Base-by-base conservation (phyloP, 2,329 filamentous ascomycete species). In the Talaromyces sp. region DNA sequence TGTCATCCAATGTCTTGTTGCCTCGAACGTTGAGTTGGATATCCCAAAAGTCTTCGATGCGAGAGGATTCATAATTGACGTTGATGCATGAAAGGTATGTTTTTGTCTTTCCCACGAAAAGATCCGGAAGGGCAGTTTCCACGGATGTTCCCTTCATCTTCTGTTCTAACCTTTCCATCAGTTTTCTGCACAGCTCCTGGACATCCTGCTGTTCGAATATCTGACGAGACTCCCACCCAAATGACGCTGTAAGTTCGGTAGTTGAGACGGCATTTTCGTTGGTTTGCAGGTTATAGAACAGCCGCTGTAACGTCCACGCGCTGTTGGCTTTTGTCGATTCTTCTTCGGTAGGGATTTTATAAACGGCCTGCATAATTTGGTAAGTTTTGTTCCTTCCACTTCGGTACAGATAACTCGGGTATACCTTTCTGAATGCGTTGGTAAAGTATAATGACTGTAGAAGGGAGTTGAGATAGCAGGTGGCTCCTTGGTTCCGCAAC, bases 151-250 rank as follows among this genome's bases (percentile, higher is more conserved):
- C 93, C 77, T 99, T 99, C 96, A 99, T 99, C 73, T 90, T 93
- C 70, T 95, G 90, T 73, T 99, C 96, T 78, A 99, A 88, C 62
- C 91, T 88, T 76, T 99, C 95, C 90, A 99, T 99, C 64, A 99
- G 82, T 74, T 98, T 96, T 60, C 96, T 86, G 35, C 93, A 98
- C 35, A 99, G 81, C 74, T 99, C 95, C 74, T 99, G 95, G 9
- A 99, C 95, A 76, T 99, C 95, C 75, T 99, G 95, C 73, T 99
- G 95, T 77, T 98, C 93, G 68, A 99, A 99, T 58, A 98, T 96
- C 71, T 99, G 93, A 65, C 92, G 86, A 2, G 93, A 96, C 70
- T 99, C 93, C 95, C 95, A 99, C 26, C 95, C 95, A 73, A 99
- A 99, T 0, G 95, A 98, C 66, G 91, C 90, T 7, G 95, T 99